A percentile compares a stretch with the other conserved stretches of the same genome.
phyloP scores from a whole-genome alignment of 495 filamentous ascomycete species.

The Penicillium tannophilum region DNA sequence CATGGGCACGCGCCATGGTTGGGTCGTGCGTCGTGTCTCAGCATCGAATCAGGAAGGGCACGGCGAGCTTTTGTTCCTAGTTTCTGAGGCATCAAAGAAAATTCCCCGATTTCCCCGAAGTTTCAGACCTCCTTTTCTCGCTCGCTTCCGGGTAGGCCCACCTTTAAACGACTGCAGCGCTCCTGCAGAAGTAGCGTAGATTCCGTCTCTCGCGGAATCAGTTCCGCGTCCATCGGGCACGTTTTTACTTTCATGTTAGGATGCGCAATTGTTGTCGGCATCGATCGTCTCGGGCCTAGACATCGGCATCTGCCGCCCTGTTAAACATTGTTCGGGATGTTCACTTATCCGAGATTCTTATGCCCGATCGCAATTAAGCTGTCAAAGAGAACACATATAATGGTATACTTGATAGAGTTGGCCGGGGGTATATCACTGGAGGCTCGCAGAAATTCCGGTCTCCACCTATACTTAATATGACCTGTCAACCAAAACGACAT shows the following conservation, averaged over 20 bases:
- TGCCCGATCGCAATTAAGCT: neutral
- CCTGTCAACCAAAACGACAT: neutral
- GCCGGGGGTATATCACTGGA: neutral
- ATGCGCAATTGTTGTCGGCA: neutral
- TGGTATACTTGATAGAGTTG: neutral
- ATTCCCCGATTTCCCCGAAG: conserved; percentile 5
- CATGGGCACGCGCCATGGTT: conserved; percentile 11
- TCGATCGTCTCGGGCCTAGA: neutral
- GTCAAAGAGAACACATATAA: no score
- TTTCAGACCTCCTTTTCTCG: neutral
- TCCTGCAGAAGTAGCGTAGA: neutral
- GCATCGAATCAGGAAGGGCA: conserved; percentile 13
- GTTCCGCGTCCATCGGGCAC: neutral
- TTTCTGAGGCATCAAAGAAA: neutral
- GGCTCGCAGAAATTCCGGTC: neutral
- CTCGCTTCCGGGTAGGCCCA: conserved; percentile 3
- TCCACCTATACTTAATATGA: neutral
- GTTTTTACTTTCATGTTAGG: neutral
- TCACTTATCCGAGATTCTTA: neutral
- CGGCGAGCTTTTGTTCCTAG: conserved; percentile 7
- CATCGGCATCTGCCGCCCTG: neutral
- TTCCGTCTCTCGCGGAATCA: neutral
- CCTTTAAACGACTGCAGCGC: neutral
- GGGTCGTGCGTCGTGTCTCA: conserved; percentile 3
- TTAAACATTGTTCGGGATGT: neutral